Evolutionary conservation across 2,329 filamentous ascomycete genomes (phyloP).

Genomic region (Grosmannia huntii): DNA sequence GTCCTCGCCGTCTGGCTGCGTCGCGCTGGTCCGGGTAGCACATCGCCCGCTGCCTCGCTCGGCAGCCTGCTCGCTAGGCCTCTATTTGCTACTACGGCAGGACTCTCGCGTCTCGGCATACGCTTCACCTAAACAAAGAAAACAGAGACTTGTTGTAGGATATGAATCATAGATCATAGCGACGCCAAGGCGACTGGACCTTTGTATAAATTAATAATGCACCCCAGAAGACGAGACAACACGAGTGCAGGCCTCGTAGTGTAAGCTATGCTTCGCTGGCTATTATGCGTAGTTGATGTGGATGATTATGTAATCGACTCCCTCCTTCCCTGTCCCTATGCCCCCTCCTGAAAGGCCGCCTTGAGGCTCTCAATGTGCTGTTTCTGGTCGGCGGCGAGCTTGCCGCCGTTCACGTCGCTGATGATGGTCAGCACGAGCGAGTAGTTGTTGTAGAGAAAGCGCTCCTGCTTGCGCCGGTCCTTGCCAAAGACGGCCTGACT

Average conservation of each 20-base stretch:
- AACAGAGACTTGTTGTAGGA: not conserved
- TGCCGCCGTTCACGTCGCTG: conserved; percentile 54
- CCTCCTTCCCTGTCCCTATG: conserved; percentile 11
- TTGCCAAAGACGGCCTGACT: conserved; percentile 54
- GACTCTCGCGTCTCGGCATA: not conserved
- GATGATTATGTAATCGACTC: not conserved
- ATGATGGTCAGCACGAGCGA: conserved; percentile 90
- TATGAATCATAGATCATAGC: not conserved
- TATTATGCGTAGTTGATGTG: not conserved
- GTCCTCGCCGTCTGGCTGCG: conserved; percentile 56
- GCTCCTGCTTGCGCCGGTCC: conserved; percentile 67
- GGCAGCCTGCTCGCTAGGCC: not conserved
- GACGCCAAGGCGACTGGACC: not conserved
- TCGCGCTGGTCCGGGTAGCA: conserved; percentile 23
- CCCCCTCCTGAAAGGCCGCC: conserved; percentile 38
- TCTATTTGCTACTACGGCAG: not conserved
- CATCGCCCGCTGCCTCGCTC: conserved; percentile 5
- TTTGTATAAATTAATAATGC: not conserved
- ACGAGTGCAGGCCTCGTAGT: not conserved
- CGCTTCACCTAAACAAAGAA: not conserved
- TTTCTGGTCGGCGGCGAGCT: conserved; percentile 62
- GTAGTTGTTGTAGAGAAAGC: conserved; percentile 94
- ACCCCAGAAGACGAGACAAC: not conserved
- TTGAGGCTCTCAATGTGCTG: conserved; percentile 60
- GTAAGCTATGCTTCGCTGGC: not conserved